These are phyloP conservation scores for Annulohypoxylon maeteangense DNA, from an alignment of 495 filamentous ascomycete species.

Conservation along the genomic window DNA sequence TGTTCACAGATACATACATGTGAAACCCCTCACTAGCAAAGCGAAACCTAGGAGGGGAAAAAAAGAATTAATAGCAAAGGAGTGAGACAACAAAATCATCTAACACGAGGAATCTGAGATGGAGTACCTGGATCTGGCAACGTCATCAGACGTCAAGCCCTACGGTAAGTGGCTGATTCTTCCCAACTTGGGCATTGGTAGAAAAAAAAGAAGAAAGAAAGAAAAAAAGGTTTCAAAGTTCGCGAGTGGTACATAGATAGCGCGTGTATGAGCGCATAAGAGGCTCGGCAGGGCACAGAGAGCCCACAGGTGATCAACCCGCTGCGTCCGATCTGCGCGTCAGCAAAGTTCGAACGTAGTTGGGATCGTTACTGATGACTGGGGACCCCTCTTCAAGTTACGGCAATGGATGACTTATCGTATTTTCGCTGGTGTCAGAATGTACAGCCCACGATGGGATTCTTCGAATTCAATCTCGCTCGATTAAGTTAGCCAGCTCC, in stretches of 20 bases:
- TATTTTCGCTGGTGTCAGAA: background rate
- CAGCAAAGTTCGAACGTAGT: slow-evolving; percentile 27
- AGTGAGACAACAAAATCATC: background rate
- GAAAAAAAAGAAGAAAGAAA: background rate
- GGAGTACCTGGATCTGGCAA: background rate
- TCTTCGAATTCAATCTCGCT: slow-evolving; percentile 1
- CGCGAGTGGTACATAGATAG: slow-evolving; percentile 11
- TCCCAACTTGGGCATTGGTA: slow-evolving; percentile 23
- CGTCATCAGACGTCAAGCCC: slow-evolving; percentile 31
- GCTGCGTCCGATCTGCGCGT: slow-evolving; percentile 43
- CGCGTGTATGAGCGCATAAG: slow-evolving; percentile 37
- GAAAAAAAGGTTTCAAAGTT: slow-evolving; percentile 5
- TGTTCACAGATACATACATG: background rate
- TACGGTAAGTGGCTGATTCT: slow-evolving; percentile 32
- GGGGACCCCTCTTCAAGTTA: slow-evolving; percentile 20
- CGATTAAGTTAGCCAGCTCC: background rate
- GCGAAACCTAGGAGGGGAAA: background rate
- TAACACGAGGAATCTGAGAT: slow-evolving; percentile 15
- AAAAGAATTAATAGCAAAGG: slow-evolving; percentile 4
- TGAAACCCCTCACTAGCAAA: slow-evolving; percentile 2
- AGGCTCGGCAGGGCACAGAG: slow-evolving; percentile 34
- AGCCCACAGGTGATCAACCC: slow-evolving; percentile 38
- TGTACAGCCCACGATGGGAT: slow-evolving; percentile 30
- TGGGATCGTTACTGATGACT: slow-evolving; percentile 25
- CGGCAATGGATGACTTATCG: slow-evolving; percentile 4